These are phyloP conservation scores for Hordeum pubiflorum DNA, from an alignment of 202 grass and related monocot genomes.

Conservation along the genomic window DNA sequence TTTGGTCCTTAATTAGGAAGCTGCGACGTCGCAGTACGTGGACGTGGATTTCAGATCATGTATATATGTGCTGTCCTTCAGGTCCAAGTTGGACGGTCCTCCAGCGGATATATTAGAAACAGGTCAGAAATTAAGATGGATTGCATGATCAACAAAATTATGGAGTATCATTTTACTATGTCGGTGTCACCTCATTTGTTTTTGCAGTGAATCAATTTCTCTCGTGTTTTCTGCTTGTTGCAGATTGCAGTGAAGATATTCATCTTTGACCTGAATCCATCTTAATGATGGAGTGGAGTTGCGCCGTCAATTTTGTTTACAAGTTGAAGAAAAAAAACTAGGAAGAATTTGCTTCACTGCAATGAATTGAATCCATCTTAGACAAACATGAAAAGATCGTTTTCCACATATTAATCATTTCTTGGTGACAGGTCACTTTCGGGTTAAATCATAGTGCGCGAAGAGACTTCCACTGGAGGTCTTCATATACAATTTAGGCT, in stretches of 20 bases:
- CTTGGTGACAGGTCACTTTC: not conserved
- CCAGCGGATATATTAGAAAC: not conserved
- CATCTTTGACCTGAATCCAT: not conserved
- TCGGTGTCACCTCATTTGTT: not conserved
- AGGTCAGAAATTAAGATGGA: not conserved
- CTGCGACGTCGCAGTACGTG: constrained; percentile 1
- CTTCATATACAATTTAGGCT: not conserved
- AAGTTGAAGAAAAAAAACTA: not conserved
- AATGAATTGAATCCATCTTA: not conserved
- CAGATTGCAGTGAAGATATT: not conserved
- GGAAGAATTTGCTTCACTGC: not conserved
- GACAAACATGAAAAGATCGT: not conserved
- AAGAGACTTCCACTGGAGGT: not conserved
- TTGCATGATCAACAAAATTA: not conserved
- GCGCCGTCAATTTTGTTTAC: not conserved
- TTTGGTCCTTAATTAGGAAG: not conserved
- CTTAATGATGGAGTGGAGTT: not conserved
- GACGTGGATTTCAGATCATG: not conserved
- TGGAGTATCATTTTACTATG: not conserved
- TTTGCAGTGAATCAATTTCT: not conserved
- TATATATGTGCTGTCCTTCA: not conserved
- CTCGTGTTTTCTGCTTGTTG: not conserved
- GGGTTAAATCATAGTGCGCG: not conserved
- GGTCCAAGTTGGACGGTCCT: not conserved
- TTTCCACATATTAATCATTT: not conserved